A percentile compares a stretch with the other conserved stretches of the same genome.
Conservation (phyloP, 148 eudicot species). For the Fagopyrum tataricum region DNA sequence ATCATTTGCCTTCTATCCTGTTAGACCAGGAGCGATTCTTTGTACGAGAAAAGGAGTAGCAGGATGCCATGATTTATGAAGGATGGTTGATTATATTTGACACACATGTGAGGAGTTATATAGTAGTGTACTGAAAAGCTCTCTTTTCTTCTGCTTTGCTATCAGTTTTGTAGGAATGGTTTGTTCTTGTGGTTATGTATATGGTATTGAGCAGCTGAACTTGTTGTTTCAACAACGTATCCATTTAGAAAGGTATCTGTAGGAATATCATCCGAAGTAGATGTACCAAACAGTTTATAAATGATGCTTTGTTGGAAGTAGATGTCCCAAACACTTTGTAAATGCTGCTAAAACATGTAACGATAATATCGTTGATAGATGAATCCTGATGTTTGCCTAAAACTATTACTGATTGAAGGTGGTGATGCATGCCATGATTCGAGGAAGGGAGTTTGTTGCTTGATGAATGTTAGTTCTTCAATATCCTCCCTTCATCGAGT, state of each 20-base stretch:
- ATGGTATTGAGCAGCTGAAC: neutral
- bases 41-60: too few relatives aligned
- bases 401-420: neutral
- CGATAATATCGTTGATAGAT: neutral
- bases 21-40: too few relatives aligned
- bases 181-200: neutral
- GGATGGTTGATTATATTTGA: too few relatives aligned
- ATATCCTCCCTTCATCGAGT: neutral
- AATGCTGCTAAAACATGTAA: neutral
- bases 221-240: neutral
- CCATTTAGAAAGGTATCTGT: too few relatives aligned
- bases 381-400: neutral
- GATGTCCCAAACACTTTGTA: neutral
- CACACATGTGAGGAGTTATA: too few relatives aligned
- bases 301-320: neutral
- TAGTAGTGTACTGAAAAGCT: neutral
- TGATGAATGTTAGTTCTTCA: neutral
- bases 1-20: too few relatives aligned
- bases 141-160: neutral
- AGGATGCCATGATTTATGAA: too few relatives aligned
- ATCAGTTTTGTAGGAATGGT: neutral
- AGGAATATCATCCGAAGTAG: too few relatives aligned
- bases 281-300: neutral
- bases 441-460: neutral
- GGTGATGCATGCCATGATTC: neutral